These are phyloP conservation scores for Heliocybe sulcata DNA, from an alignment of 1,284 basidiomycete genomes.

Conservation along the genomic window DNA sequence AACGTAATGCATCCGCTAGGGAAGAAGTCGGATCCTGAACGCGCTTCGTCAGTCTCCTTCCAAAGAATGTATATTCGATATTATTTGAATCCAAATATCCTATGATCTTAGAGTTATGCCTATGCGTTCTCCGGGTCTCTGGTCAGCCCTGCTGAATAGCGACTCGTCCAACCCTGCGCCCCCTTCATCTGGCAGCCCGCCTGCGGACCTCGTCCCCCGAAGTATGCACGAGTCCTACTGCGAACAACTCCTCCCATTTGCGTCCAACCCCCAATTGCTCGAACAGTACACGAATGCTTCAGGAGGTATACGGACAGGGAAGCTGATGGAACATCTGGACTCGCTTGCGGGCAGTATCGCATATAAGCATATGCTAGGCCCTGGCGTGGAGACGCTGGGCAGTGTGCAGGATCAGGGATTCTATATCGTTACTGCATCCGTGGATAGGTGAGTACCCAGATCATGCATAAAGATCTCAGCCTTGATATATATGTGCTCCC, in stretches of 20 bases:
- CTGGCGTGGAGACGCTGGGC: slow-evolving; percentile 43
- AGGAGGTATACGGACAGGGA: slow-evolving; percentile 63
- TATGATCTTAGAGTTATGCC: slow-evolving; percentile 37
- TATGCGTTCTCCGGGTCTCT: slow-evolving; percentile 37
- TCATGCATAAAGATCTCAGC: slow-evolving; percentile 3
- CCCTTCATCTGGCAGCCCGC: slow-evolving; percentile 7
- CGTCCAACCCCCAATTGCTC: slow-evolving; percentile 44
- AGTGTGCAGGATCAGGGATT: slow-evolving; percentile 56
- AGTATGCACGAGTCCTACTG: slow-evolving; percentile 67
- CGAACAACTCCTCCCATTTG: slow-evolving; percentile 57
- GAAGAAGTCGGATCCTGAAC: slow-evolving; percentile 46
- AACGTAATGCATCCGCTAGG: slow-evolving; percentile 24
- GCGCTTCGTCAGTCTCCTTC: slow-evolving; percentile 35
- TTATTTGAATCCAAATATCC: not conserved
- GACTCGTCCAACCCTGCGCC: slow-evolving; percentile 12
- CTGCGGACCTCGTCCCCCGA: slow-evolving; percentile 31
- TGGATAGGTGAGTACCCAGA: slow-evolving; percentile 51
- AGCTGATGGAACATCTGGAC: slow-evolving; percentile 74
- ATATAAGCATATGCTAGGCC: slow-evolving; percentile 75
- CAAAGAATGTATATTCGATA: not conserved
- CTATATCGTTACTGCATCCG: slow-evolving; percentile 78
- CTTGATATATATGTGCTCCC: not conserved
- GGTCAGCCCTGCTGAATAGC: slow-evolving; percentile 45
- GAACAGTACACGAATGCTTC: slow-evolving; percentile 66
- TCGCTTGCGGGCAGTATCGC: slow-evolving; percentile 78